Percentiles rank a stretch among this genome's conserved stretches.
phyloP scores from a whole-genome alignment of 2,329 filamentous ascomycete genomes.

The Cladosporium sphaerospermum region DNA sequence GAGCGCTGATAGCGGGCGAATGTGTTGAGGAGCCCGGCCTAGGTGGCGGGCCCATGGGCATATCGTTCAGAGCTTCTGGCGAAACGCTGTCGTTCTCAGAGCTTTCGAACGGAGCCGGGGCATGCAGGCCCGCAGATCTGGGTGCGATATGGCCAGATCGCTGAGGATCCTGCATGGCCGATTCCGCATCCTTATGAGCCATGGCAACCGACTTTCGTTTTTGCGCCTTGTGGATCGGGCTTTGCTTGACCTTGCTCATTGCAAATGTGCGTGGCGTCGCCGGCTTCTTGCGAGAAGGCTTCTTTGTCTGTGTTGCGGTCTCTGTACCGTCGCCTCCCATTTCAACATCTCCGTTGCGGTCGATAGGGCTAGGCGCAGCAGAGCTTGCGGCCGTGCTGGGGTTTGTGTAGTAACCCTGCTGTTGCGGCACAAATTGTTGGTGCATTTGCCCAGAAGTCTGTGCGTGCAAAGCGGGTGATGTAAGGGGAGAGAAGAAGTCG shows the following conservation, averaged over 20 bases:
- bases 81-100: slow-evolving; percentile 46
- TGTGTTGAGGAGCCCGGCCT: slow-evolving; percentile 53
- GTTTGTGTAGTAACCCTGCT: slow-evolving; percentile 38
- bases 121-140: slow-evolving; percentile 19
- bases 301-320: slow-evolving; percentile 37
- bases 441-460: slow-evolving; percentile 47
- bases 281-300: slow-evolving; percentile 43
- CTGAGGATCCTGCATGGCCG: slow-evolving; percentile 34
- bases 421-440: slow-evolving; percentile 34
- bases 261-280: slow-evolving; percentile 37
- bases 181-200: slow-evolving; percentile 40
- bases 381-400: slow-evolving; percentile 50
- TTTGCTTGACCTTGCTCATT: slow-evolving; percentile 54
- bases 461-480: slow-evolving; percentile 71
- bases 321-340: slow-evolving; percentile 34
- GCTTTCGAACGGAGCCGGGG: slow-evolving; percentile 24
- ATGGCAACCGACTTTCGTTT: slow-evolving; percentile 42
- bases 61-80: slow-evolving; percentile 43
- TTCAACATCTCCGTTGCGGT: slow-evolving; percentile 37
- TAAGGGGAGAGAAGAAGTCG: slow-evolving; percentile 76
- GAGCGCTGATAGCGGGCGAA: slow-evolving; percentile 61
- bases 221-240: slow-evolving; percentile 65
- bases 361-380: slow-evolving; percentile 44
- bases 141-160: slow-evolving; percentile 21
- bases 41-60: slow-evolving; percentile 54